Evolutionary conservation across 176 grass and related monocot species (phyloP).

Genomic region (Carex scoparia): DNA sequence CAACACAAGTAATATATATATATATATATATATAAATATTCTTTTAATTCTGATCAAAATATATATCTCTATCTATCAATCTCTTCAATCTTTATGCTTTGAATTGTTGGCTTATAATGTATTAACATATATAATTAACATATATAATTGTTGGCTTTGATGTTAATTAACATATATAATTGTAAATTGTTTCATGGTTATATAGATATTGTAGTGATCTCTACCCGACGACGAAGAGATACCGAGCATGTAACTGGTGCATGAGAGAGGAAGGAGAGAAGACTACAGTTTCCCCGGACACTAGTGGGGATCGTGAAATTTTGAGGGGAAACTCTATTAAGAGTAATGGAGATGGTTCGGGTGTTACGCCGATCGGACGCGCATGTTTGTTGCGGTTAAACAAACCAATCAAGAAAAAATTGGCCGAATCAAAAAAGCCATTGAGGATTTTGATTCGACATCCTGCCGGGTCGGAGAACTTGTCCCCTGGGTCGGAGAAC

Average conservation of each 20-base stretch:
- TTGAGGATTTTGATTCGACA: neutral
- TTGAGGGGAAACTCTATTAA: neutral
- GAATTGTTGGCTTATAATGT: neutral
- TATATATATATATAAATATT: neutral
- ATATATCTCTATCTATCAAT: neutral
- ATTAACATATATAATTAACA: neutral
- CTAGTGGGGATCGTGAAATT: neutral
- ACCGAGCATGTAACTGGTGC: constrained; percentile 88
- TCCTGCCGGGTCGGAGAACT: neutral
- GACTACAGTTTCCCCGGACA: neutral
- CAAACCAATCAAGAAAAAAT: constrained; percentile 50
- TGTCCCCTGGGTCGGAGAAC: neutral
- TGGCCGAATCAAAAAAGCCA: constrained; percentile 14
- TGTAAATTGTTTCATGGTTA: neutral
- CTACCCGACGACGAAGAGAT: constrained; percentile 55
- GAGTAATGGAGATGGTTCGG: neutral
- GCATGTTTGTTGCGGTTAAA: constrained; percentile 25
- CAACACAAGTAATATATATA: constrained; percentile 61
- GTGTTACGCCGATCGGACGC: neutral
- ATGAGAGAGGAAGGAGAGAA: constrained; percentile 34
- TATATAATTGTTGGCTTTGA: neutral
- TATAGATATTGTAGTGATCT: constrained; percentile 86
- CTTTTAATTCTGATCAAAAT: neutral
- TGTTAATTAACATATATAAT: neutral
- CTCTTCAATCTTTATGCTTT: neutral